Percentiles rank a stretch among this genome's conserved stretches.
Evolutionary conservation across 2,329 filamentous ascomycete genomes (phyloP).

Genomic region (Nemania abortiva): DNA sequence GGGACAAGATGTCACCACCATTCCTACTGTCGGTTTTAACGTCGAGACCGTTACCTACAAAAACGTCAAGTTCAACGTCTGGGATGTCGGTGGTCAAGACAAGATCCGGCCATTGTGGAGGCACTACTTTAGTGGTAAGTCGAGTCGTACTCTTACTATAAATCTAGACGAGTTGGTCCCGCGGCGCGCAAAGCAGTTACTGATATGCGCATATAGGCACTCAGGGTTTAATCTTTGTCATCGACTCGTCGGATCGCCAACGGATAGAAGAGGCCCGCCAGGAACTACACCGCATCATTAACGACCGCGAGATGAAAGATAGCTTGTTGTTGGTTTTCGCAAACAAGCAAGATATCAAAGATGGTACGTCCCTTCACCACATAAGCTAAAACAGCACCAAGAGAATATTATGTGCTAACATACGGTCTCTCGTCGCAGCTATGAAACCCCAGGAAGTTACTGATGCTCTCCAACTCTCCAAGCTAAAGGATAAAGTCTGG

Average conservation of each 20-base stretch:
- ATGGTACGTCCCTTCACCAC: conserved; percentile 62
- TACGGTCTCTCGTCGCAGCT: conserved; percentile 59
- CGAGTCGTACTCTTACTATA: neutral
- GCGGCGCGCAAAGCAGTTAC: neutral
- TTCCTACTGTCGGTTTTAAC: conserved; percentile 98
- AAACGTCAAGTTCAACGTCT: conserved; percentile 99
- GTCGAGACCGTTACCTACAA: conserved; percentile 99
- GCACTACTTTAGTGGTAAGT: conserved; percentile 89
- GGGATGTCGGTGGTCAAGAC: conserved; percentile 98
- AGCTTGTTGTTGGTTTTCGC: conserved; percentile 94
- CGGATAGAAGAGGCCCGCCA: conserved; percentile 93
- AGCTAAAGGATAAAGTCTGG: conserved; percentile 86
- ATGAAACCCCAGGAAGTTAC: conserved; percentile 85
- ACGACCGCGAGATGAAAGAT: conserved; percentile 98
- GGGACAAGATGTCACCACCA: conserved; percentile 97
- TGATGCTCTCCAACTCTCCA: conserved; percentile 78
- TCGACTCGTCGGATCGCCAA: conserved; percentile 92
- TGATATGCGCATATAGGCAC: conserved; percentile 70
- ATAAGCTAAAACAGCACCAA: neutral
- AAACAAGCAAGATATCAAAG: conserved; percentile 96
- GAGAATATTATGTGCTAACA: conserved; percentile 28
- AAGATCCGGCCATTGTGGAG: conserved; percentile 98
- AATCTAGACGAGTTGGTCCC: neutral
- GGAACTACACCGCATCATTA: conserved; percentile 96
- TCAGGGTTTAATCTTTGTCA: conserved; percentile 98